phyloP scores from a whole-genome alignment of 805 yeast genomes.

The Phaffomyces thermotolerans region DNA sequence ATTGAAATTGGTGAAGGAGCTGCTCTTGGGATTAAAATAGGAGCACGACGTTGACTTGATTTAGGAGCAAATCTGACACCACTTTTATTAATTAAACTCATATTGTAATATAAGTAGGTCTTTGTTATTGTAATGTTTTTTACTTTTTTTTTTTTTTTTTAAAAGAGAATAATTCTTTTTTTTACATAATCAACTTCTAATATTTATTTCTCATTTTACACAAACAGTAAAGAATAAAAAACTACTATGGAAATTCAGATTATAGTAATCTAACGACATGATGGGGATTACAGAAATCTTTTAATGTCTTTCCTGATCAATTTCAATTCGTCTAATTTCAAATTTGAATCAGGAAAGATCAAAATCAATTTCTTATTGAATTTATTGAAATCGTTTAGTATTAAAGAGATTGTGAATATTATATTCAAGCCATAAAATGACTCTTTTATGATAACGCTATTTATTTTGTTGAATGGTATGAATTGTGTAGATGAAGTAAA shows the following conservation, averaged over 20 bases:
- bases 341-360: constrained; percentile 5
- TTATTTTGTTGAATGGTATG: constrained; percentile 34
- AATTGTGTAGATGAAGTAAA: too few relatives aligned
- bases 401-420: constrained; percentile 53
- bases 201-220: not conserved
- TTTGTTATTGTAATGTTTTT: not conserved
- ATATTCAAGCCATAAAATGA: constrained; percentile 66
- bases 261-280: too few relatives aligned
- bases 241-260: not conserved
- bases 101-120: constrained; percentile 27
- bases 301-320: constrained; percentile 7
- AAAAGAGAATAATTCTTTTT: too few relatives aligned
- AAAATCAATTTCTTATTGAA: not conserved
- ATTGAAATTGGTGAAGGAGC: constrained; percentile 7
- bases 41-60: constrained; percentile 34
- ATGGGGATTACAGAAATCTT: not conserved
- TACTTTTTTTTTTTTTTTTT: too few relatives aligned
- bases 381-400: constrained; percentile 33
- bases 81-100: constrained; percentile 38
- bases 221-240: not conserved
- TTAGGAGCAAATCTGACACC: constrained; percentile 65
- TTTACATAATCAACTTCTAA: too few relatives aligned
- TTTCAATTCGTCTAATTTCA: constrained; percentile 8
- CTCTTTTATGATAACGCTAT: constrained; percentile 68
- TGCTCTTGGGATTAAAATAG: constrained; percentile 18